Evolutionary conservation across 202 grass and related monocot genomes (phyloP).

Genomic region (Eragrostis tef): DNA sequence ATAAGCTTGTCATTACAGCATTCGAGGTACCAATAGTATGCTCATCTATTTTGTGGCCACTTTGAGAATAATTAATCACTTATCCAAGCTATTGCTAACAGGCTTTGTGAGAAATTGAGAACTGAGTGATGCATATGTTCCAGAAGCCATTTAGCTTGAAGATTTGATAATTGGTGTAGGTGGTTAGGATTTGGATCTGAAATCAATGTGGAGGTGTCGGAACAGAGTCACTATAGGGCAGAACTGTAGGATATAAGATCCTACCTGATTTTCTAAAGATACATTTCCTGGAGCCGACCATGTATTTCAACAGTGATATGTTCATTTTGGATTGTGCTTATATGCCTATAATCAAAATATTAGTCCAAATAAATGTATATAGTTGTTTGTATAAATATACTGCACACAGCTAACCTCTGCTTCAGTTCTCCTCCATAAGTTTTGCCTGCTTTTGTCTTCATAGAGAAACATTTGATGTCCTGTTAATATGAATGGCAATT

Average conservation of each 20-base stretch:
- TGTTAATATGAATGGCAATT: conserved; percentile 5
- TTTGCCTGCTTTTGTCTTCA: background rate
- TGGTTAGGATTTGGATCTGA: background rate
- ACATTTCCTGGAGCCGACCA: background rate
- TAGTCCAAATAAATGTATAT: background rate
- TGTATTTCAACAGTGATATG: background rate
- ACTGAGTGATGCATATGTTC: too few species aligned
- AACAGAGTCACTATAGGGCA: background rate
- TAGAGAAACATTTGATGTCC: conserved; percentile 12
- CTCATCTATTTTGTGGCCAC: background rate
- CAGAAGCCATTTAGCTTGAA: conserved; percentile 30
- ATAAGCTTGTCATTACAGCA: background rate
- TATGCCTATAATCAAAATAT: background rate
- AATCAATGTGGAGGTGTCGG: background rate
- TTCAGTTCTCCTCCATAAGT: background rate
- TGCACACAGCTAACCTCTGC: background rate
- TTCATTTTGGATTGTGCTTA: background rate
- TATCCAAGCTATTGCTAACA: background rate
- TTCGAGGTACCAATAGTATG: conserved; percentile 26
- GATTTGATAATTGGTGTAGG: conserved; percentile 14
- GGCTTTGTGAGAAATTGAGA: background rate
- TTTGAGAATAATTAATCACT: conserved; percentile 24
- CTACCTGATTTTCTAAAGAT: background rate
- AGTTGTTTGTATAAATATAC: background rate
- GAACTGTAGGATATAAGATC: conserved; percentile 8